Conservation (phyloP, 139 green algal species). For the Astrephomene gubernaculifera region DNA sequence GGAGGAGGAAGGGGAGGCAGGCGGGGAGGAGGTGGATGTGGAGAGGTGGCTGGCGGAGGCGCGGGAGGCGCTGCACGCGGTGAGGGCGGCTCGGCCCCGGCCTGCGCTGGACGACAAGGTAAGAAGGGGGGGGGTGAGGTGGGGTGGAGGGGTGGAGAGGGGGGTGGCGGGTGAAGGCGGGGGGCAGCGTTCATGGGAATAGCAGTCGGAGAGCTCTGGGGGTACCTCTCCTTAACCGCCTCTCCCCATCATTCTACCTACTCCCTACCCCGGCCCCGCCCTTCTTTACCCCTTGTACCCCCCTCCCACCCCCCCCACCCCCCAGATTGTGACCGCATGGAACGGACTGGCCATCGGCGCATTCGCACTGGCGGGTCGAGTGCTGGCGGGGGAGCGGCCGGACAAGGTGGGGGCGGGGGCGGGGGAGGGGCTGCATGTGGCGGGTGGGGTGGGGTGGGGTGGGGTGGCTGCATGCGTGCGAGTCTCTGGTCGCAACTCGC, state of each 20-base stretch:
- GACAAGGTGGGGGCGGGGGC: constrained; percentile 71
- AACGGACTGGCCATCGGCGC: constrained; percentile 90
- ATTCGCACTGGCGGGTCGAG: constrained; percentile 72
- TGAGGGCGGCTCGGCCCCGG: constrained; percentile 65
- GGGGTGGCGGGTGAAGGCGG: background rate
- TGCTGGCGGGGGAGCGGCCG: constrained; percentile 65
- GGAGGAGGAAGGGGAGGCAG: too few species aligned
- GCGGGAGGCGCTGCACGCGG: constrained; percentile 69
- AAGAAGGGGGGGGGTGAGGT: background rate
- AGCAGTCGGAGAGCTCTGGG: background rate
- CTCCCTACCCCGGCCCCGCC: background rate
- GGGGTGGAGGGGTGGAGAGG: background rate
- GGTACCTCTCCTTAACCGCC: background rate
- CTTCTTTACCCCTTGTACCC: too few species aligned
- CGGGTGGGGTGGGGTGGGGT: background rate
- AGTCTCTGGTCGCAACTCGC: too few species aligned
- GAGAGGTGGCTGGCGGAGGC: constrained; percentile 62
- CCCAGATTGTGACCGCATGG: constrained; percentile 91
- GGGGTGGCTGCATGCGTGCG: background rate
- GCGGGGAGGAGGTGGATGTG: constrained; percentile 39
- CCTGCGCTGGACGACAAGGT: constrained; percentile 93
- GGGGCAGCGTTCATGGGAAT: background rate
- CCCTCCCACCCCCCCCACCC: background rate
- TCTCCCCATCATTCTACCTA: background rate
- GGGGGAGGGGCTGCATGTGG: background rate